These are phyloP conservation scores for Podaxis sp. DNA, from an alignment of 768 basidiomycete species.

Conservation along the genomic window DNA sequence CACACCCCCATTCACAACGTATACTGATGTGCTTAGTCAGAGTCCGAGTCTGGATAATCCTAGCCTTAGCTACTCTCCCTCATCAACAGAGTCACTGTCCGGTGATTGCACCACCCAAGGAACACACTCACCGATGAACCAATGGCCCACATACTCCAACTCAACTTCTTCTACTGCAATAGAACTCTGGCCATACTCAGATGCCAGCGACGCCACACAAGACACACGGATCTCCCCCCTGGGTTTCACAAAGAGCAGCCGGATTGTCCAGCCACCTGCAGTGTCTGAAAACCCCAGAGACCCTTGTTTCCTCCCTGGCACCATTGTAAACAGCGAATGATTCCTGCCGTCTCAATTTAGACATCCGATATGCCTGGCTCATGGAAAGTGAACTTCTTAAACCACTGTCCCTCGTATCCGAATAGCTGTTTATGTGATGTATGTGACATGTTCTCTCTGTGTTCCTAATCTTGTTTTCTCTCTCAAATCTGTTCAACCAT, in stretches of 20 bases:
- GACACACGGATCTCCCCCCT: constrained; percentile 2
- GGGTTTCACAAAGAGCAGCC: constrained; percentile 1
- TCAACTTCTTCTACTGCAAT: constrained; percentile 6
- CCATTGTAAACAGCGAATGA: background rate
- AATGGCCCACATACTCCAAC: constrained; percentile 19
- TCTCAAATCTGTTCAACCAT: constrained; percentile 11
- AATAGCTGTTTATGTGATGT: constrained; percentile 1
- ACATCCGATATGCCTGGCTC: background rate
- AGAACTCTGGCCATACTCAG: constrained; percentile 25
- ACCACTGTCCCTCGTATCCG: background rate
- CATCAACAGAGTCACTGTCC: constrained; percentile 55
- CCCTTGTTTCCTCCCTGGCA: background rate
- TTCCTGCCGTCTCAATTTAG: background rate
- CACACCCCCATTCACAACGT: background rate
- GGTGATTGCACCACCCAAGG: constrained; percentile 58
- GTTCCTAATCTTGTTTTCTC: constrained; percentile 11
- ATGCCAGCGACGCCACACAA: background rate
- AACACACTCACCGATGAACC: constrained; percentile 48
- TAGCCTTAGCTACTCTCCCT: constrained; percentile 56
- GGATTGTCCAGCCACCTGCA: background rate
- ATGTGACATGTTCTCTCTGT: constrained; percentile 11
- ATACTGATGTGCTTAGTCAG: constrained; percentile 16
- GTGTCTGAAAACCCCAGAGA: background rate
- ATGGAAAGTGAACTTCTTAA: constrained; percentile 8
- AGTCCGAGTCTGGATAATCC: constrained; percentile 54